Evolutionary conservation across 2,329 filamentous ascomycete species (phyloP), one percentile per base, ranked within the genome.

Genomic region (Trichoderma polysporum): DNA sequence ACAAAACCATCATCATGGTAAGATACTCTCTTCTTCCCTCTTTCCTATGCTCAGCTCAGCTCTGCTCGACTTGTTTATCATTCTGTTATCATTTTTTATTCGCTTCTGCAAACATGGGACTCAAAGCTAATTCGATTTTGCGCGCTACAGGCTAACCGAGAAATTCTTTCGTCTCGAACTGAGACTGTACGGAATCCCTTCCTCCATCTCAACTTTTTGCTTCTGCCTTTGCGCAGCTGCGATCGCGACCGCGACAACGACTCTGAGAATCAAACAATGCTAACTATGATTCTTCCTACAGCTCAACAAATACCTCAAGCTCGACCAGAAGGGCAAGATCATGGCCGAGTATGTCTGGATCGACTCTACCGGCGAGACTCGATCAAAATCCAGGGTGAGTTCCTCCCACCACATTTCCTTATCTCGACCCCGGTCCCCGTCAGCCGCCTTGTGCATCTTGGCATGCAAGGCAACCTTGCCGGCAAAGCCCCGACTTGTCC

Each of bases 331-430:
- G 80, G 94, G 93, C 80, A 84, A 83, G 74, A 85, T 96, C 78
- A 95, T 97, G 82, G 94, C 93, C 77, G 94, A 97, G 84, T 97
- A 97, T 83, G 89, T 97, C 85, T 97, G 94, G 94, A 91, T 97
- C 79, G 94, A 97, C 78, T 85, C 91, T 72, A 81, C 83, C 72
- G 93, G 94, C 79, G 90, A 91, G 76, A 87, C 92, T 74, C 93
- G 95, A 76, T 97, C 93, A 79, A 99, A 98, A 86, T 94, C 91
- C 78, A 96, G 93, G 87, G 94, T 97, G 86, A 86, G 92, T 85
- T 71, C 10, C 25, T 27, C 31, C 19, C 37, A 45, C 29, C 19
- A 13, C 19, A 19, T 60, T 62, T 31, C 41, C 62, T 57, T 66
- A 63, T 63, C 65, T 57, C 33, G 31, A 60, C 37, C 53, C 47